Evolutionary conservation across 192 early-diverging fungal species (phyloP).

Genomic region (Nowakowskiella sp.): DNA sequence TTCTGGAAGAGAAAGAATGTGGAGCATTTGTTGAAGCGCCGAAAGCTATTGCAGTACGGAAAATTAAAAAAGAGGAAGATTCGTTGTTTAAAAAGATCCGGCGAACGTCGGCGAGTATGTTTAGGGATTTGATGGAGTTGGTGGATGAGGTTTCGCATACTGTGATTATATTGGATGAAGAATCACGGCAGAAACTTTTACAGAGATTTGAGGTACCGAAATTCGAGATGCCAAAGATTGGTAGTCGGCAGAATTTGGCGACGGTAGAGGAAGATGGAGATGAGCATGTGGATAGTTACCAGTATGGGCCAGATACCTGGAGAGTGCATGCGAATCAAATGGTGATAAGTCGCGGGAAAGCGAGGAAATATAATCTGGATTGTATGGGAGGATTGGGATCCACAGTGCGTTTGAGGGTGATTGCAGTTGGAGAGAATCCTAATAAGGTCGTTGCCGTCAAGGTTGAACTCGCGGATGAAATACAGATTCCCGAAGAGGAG

Average conservation of each 20-base stretch:
- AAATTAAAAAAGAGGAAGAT: too few relatives aligned
- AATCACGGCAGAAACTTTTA: not conserved
- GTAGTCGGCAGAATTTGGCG: too few relatives aligned
- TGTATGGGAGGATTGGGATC: slow-evolving; percentile 25
- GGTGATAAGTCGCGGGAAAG: slow-evolving; percentile 26
- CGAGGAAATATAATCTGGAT: slow-evolving; percentile 14
- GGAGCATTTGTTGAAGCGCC: not conserved
- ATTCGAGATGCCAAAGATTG: too few relatives aligned
- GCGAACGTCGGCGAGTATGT: not conserved
- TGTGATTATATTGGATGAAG: not conserved
- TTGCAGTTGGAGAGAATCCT: slow-evolving; percentile 11
- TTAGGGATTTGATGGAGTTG: not conserved
- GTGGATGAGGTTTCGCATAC: not conserved
- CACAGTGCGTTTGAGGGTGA: slow-evolving; percentile 7
- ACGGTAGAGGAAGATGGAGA: too few relatives aligned
- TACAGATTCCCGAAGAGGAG: not conserved
- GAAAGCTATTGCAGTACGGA: slow-evolving; percentile 14
- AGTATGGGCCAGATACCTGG: slow-evolving; percentile 19
- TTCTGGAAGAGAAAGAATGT: not conserved
- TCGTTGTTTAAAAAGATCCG: too few relatives aligned
- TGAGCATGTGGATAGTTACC: slow-evolving; percentile 6
- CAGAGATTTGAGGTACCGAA: too few relatives aligned
- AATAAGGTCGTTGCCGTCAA: slow-evolving; percentile 27
- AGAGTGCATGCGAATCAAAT: slow-evolving; percentile 25
- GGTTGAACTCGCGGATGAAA: slow-evolving; percentile 14